These are phyloP conservation scores for Ceratonia siliqua DNA, from an alignment of 306 rosid genomes.

Conservation along the genomic window DNA sequence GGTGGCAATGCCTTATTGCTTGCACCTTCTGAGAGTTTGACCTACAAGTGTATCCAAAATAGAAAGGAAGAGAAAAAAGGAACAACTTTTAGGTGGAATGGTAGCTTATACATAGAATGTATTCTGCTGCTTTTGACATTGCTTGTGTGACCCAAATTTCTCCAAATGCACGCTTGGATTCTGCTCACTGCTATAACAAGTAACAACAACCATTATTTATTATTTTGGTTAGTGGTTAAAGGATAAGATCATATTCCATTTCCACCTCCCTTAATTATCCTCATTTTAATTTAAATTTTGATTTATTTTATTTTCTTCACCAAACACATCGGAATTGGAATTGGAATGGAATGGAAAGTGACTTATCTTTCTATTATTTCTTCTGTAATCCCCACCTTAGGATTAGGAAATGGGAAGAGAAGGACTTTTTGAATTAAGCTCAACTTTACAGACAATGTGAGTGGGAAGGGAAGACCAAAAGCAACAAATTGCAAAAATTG, in stretches of 20 bases:
- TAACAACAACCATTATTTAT: no score
- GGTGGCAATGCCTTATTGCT: conserved; percentile 8
- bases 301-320: neutral
- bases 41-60: conserved; percentile 5
- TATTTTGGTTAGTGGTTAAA: neutral
- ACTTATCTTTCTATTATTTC: neutral
- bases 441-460: neutral
- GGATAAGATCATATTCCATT: neutral
- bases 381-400: neutral
- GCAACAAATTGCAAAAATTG: neutral
- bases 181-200: no score
- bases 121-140: neutral
- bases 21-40: conserved; percentile 10
- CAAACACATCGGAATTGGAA: neutral
- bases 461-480: neutral
- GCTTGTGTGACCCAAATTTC: conserved; percentile 2
- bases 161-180: neutral
- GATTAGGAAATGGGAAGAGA: no score
- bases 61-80: neutral
- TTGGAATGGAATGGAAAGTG: neutral
- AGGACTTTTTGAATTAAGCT: neutral
- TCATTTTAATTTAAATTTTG: neutral
- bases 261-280: neutral
- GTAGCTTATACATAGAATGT: neutral
- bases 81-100: neutral